These are phyloP conservation scores for Penicillium longicatenatum DNA, from an alignment of 495 filamentous ascomycete genomes.

Conservation along the genomic window DNA sequence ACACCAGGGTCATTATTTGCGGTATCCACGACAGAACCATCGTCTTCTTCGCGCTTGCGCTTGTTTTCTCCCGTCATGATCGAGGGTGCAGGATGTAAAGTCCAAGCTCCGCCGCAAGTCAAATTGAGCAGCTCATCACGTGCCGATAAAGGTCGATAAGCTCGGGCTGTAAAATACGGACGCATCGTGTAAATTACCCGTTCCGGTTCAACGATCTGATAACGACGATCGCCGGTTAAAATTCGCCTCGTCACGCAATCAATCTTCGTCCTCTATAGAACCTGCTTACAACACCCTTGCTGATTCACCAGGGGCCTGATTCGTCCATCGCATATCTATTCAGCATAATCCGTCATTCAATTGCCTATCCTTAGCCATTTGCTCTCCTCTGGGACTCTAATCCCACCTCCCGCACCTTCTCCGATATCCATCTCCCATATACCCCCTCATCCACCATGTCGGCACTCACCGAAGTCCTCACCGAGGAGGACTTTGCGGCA, in stretches of 20 bases:
- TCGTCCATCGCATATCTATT: not conserved
- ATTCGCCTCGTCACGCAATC: constrained; percentile 35
- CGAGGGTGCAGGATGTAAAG: not conserved
- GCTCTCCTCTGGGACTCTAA: not conserved
- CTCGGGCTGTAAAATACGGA: not conserved
- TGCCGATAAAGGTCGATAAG: constrained; percentile 18
- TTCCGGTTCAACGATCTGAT: constrained; percentile 27
- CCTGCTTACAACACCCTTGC: constrained; percentile 5
- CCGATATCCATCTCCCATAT: constrained; percentile 9
- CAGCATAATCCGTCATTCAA: not conserved
- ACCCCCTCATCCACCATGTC: constrained; percentile 55
- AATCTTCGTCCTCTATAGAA: constrained; percentile 14
- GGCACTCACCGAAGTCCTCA: constrained; percentile 70
- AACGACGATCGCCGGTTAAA: constrained; percentile 30
- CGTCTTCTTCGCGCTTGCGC: constrained; percentile 34
- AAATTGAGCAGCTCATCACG: constrained; percentile 18
- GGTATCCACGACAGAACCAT: constrained; percentile 1
- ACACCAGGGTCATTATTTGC: not conserved
- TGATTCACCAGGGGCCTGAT: not conserved
- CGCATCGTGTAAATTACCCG: not conserved
- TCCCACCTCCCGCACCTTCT: constrained; percentile 6
- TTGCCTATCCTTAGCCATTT: constrained; percentile 1
- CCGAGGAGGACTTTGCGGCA: constrained; percentile 65
- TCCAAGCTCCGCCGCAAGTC: not conserved
- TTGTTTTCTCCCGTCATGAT: constrained; percentile 32